These are phyloP conservation scores for Botryotinia convoluta DNA, from an alignment of 2,329 filamentous ascomycete species.

Conservation along the genomic window DNA sequence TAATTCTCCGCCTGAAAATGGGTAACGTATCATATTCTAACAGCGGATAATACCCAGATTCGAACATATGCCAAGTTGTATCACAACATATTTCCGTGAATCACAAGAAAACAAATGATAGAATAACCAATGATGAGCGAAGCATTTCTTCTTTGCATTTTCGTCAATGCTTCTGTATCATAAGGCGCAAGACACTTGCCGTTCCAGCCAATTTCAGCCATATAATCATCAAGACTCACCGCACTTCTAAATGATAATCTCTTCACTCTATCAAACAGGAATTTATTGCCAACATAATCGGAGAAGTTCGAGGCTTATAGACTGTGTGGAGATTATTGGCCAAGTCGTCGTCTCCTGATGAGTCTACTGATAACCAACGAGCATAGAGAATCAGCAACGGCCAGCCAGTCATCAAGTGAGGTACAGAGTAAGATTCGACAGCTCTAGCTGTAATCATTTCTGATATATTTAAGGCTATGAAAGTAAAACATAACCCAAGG, in stretches of 20 bases:
- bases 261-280: not conserved
- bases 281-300: not conserved
- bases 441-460: not conserved
- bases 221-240: not conserved
- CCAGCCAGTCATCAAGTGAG: not conserved
- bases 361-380: not conserved
- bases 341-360: not conserved
- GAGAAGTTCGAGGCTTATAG: not conserved
- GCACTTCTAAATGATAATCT: not conserved
- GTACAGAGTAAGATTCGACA: not conserved
- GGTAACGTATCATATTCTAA: constrained; percentile 10
- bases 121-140: not conserved
- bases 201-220: constrained; percentile 1
- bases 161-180: not conserved
- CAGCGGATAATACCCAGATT: constrained; percentile 1
- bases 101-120: not conserved
- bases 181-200: constrained; percentile 12
- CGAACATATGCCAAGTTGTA: not conserved
- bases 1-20: not conserved
- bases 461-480: constrained; percentile 2
- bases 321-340: not conserved
- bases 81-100: not conserved
- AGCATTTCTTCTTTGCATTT: not conserved
- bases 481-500: not conserved
- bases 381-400: not conserved